Conservation (phyloP, 306 rosid genomes). For the Hippophae gyantsensis region DNA sequence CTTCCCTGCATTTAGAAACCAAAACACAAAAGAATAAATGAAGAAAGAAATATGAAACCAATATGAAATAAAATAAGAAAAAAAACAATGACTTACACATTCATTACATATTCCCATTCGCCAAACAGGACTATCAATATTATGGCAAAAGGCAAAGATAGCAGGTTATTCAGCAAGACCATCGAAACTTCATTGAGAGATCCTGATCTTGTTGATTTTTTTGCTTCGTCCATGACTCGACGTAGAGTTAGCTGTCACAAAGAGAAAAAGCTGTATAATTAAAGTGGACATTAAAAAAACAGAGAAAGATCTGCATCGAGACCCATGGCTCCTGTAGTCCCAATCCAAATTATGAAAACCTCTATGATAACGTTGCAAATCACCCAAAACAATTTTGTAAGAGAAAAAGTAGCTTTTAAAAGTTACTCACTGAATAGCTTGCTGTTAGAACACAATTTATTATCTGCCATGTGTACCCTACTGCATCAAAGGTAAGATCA, state of each 20-base stretch:
- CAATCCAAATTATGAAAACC: constrained; percentile 10
- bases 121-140: constrained; percentile 48
- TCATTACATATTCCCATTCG: constrained; percentile 70
- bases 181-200: constrained; percentile 83
- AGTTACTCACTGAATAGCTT: constrained; percentile 58
- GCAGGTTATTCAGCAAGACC: constrained; percentile 78
- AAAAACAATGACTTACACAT: constrained; percentile 44
- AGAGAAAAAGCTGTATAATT: constrained; percentile 7
- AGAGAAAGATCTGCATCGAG: constrained; percentile 5
- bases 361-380: constrained; percentile 2
- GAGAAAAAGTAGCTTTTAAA: not conserved
- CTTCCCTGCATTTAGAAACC: constrained; percentile 42
- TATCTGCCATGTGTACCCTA: constrained; percentile 80
- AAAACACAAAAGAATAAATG: constrained; percentile 6
- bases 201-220: constrained; percentile 60
- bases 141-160: constrained; percentile 72
- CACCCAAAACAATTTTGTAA: not conserved
- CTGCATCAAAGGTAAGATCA: constrained; percentile 63
- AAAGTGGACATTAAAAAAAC: not conserved
- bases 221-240: constrained; percentile 84
- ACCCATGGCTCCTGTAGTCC: constrained; percentile 6
- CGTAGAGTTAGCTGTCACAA: constrained; percentile 58
- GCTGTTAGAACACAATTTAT: constrained; percentile 71
- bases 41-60: constrained; percentile 3
- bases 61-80: not conserved